These are phyloP conservation scores for Xylaria venustula DNA, from an alignment of 495 filamentous ascomycete genomes.

Conservation along the genomic window DNA sequence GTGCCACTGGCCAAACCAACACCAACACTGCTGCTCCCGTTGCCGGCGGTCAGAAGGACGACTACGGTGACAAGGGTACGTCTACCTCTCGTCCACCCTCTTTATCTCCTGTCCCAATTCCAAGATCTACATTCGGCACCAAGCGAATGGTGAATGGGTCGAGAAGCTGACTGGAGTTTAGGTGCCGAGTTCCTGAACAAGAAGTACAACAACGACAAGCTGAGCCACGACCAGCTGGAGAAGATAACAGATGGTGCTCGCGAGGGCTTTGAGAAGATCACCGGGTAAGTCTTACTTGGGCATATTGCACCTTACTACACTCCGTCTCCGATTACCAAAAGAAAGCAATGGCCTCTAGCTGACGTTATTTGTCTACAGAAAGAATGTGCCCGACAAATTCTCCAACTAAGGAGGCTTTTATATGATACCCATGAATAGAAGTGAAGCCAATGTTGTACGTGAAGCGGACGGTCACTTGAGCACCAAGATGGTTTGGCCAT, in stretches of 20 bases:
- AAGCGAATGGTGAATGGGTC: no score
- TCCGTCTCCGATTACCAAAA: not conserved
- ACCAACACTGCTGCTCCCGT: not conserved
- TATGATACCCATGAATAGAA: not conserved
- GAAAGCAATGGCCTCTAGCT: not conserved
- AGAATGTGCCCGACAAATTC: not conserved
- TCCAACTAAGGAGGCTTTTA: not conserved
- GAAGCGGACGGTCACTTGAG: no score
- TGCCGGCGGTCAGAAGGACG: conserved; percentile 18
- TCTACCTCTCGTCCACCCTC: not conserved
- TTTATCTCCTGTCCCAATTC: not conserved
- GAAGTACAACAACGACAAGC: conserved; percentile 53
- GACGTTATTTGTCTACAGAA: not conserved
- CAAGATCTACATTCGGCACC: no score
- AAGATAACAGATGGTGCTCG: conserved; percentile 63
- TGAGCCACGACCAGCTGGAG: conserved; percentile 57
- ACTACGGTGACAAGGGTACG: conserved; percentile 48
- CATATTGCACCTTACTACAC: no score
- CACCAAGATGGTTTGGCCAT: no score
- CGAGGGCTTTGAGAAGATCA: conserved; percentile 58
- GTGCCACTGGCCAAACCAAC: conserved; percentile 15
- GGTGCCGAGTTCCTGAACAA: conserved; percentile 50
- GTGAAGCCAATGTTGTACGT: not conserved
- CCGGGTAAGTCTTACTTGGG: conserved; percentile 40
- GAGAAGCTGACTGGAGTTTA: no score